Evolutionary conservation across 129 eudicot genomes (phyloP), one percentile per base, ranked within the genome.

Genomic region (Smallanthus sonchifolius): DNA sequence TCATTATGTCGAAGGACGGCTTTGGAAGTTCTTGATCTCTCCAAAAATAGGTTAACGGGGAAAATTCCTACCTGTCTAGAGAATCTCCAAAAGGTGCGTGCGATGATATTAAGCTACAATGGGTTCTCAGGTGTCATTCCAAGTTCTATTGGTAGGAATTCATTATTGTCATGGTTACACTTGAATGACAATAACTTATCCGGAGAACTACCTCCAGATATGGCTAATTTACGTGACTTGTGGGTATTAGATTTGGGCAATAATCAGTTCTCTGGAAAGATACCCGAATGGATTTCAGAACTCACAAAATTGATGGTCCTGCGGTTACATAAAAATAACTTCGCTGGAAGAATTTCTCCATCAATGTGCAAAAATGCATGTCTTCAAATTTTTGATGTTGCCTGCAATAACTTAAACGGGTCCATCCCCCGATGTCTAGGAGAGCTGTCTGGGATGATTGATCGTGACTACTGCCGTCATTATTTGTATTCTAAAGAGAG

Each of bases 121-220:
- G 83, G 78, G 8, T 4, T 32, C 1, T 10, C 74, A 14, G 84
- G 82, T 2, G 24, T 20, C 7, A 59, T 75, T 32, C 82, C 87
- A 15, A 13, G 52, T n/a, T 65, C 84, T 20, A 28, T 83, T n/a
- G 71, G 73, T 39, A 3, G 30, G 4, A 38, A 65, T 13, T 48
- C 24, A 1, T 6, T 6, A 2, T 65, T 65, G 70, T n/a, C 84
- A 38, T 32, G 59, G 34, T 38, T 79, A 45, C 73, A 60, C 63
- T 20, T 83, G 74, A 16, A 67, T 39, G 34, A 16, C 70, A 79
- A 83, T 42, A 47, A 35, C 19, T 75, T 83, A 11, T 1, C 17
- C 2, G 82, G 82, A 4, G 42, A 52, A 49, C 28, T 80, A 8
- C 80, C 83, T 13, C 72, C 34, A 38, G 60, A 75, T 2, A 40